A percentile compares a stretch with the other conserved stretches of the same genome.
Conservation (phyloP, 352 stramenopile species). For the Pythium plurisporium region DNA sequence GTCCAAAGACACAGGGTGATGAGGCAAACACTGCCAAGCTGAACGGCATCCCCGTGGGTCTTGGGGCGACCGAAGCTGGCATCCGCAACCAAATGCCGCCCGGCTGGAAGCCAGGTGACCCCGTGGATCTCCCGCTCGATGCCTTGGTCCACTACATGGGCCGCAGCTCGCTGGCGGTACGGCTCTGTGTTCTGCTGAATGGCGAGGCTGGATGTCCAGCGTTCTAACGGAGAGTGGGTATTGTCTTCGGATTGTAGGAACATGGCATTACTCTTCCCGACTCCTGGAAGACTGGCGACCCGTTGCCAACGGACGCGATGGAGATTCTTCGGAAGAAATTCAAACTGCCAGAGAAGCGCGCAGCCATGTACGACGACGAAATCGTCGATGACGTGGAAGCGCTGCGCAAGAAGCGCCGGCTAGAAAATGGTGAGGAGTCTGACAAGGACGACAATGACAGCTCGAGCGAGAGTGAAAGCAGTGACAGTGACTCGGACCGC, state of each 20-base stretch:
- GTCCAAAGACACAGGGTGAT: conserved; percentile 24
- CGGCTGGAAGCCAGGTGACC: conserved; percentile 77
- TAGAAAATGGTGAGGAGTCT: conserved; percentile 26
- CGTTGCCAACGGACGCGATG: conserved; percentile 65
- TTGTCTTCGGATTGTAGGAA: conserved; percentile 30
- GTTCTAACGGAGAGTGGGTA: too few relatives aligned
- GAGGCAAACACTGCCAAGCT: conserved; percentile 38
- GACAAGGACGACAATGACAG: conserved; percentile 18
- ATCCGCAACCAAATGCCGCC: conserved; percentile 74
- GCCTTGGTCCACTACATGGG: conserved; percentile 79
- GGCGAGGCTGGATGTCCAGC: too few relatives aligned
- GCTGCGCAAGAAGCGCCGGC: conserved; percentile 63
- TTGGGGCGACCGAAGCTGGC: conserved; percentile 64
- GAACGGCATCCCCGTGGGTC: conserved; percentile 52
- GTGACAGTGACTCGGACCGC: conserved; percentile 42
- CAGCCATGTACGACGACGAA: conserved; percentile 67
- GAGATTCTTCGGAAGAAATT: conserved; percentile 79
- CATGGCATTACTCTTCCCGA: conserved; percentile 68
- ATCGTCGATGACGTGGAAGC: conserved; percentile 65
- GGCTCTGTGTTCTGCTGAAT: neutral
- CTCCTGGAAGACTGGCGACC: conserved; percentile 63
- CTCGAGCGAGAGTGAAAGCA: conserved; percentile 24
- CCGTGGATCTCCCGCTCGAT: conserved; percentile 72
- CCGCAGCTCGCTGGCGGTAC: conserved; percentile 61
- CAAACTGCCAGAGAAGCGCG: conserved; percentile 66